A percentile compares a stretch with the other conserved stretches of the same genome.
Evolutionary conservation across 106 monocot species (phyloP).

Genomic region (Dioscorea dumetorum): DNA sequence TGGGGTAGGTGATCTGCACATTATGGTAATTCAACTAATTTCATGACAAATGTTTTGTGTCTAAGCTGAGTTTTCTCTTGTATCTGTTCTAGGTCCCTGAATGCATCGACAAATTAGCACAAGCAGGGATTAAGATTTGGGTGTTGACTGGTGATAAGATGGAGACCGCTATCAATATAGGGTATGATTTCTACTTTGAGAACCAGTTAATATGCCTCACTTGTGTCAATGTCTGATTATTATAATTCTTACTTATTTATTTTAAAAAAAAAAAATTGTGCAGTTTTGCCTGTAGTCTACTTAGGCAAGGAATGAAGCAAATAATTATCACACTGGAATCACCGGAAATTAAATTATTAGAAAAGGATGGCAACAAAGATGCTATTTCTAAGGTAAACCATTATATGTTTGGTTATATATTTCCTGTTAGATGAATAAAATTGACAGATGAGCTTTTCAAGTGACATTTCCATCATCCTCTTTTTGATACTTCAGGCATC

Average conservation of each 20-base stretch:
- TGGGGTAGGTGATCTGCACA: conserved; percentile 43
- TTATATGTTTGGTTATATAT: too few species aligned
- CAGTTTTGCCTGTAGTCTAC: conserved; percentile 89
- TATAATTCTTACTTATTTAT: background rate
- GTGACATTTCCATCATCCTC: too few species aligned
- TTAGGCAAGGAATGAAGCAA: conserved; percentile 95
- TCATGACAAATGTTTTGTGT: background rate
- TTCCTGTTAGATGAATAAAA: too few species aligned
- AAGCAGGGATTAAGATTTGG: conserved; percentile 98
- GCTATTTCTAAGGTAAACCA: conserved; percentile 53
- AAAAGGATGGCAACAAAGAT: conserved; percentile 77
- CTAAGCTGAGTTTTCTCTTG: background rate
- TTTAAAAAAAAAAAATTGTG: conserved; percentile 1
- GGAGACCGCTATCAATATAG: conserved; percentile 99
- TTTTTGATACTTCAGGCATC: conserved; percentile 48
- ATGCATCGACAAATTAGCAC: conserved; percentile 94
- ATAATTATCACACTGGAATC: conserved; percentile 77
- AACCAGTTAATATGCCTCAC: background rate
- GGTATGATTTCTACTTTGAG: conserved; percentile 31
- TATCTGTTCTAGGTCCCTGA: conserved; percentile 66
- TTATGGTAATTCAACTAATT: too few species aligned
- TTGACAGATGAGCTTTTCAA: too few species aligned
- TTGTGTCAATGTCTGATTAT: background rate
- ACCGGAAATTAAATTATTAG: conserved; percentile 60
- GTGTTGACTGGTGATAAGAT: conserved; percentile 97